These are phyloP conservation scores for Saururus chinensis DNA, from an alignment of 164 flowering plant species.

Conservation along the genomic window DNA sequence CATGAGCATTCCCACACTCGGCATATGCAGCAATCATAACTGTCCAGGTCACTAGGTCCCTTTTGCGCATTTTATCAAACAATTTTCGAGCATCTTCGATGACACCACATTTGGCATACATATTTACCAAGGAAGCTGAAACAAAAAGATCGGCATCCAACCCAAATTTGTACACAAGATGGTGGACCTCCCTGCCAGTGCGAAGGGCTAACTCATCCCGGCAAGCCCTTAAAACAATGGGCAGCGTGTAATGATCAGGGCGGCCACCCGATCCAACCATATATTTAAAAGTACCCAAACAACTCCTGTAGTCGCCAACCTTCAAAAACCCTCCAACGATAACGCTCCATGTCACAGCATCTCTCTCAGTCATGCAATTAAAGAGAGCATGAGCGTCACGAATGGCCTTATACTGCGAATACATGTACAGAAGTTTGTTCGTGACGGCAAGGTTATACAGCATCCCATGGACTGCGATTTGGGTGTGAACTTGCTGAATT, in stretches of 20 bases:
- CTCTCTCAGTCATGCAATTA: conserved; percentile 23
- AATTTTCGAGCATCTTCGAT: conserved; percentile 30
- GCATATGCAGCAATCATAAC: conserved; percentile 47
- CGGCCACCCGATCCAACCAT: conserved; percentile 20
- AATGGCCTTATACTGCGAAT: conserved; percentile 19
- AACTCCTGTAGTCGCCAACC: conserved; percentile 27
- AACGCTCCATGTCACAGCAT: conserved; percentile 36
- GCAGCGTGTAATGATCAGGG: conserved; percentile 34
- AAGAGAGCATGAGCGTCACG: conserved; percentile 27
- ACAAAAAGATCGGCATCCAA: conserved; percentile 28
- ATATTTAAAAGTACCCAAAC: conserved; percentile 30
- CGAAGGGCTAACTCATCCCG: conserved; percentile 18
- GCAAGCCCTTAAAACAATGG: conserved; percentile 38
- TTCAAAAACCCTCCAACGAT: conserved; percentile 47
- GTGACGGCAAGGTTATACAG: conserved; percentile 17
- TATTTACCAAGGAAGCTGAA: conserved; percentile 30
- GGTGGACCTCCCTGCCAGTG: conserved; percentile 32
- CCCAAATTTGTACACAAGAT: conserved; percentile 24
- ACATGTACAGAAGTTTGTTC: conserved; percentile 41
- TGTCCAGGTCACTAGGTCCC: conserved; percentile 46
- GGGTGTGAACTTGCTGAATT: conserved; percentile 38
- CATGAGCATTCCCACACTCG: conserved; percentile 30
- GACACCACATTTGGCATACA: conserved; percentile 38
- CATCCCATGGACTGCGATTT: conserved; percentile 15
- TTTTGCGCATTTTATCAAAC: conserved; percentile 39